Evolutionary conservation across 2,329 filamentous ascomycete genomes (phyloP).

Genomic region (Colletotrichum nymphaeae): DNA sequence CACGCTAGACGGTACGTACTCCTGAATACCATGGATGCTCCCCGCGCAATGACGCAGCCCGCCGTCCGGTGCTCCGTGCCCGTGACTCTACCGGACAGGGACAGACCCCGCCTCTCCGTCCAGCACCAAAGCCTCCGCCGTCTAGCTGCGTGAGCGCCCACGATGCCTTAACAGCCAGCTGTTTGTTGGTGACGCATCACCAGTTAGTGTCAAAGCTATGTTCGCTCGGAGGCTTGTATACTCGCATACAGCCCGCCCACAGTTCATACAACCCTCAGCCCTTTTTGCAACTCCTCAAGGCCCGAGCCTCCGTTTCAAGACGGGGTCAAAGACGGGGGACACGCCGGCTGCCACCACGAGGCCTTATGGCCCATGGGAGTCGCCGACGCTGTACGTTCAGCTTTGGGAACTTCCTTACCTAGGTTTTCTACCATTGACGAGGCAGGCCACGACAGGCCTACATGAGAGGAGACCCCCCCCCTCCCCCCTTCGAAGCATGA

Average conservation of each 20-base stretch:
- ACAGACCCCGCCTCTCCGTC: constrained; percentile 23
- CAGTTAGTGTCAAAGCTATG: neutral
- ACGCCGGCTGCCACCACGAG: constrained; percentile 8
- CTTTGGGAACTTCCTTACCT: neutral
- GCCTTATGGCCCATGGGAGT: neutral
- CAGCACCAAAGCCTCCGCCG: constrained; percentile 1
- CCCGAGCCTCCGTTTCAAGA: constrained; percentile 34
- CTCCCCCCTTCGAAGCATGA: neutral
- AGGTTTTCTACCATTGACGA: neutral
- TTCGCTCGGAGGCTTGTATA: neutral
- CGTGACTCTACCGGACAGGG: constrained; percentile 11
- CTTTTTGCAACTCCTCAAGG: neutral
- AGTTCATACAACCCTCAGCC: constrained; percentile 1
- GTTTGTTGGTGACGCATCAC: neutral
- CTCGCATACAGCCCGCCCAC: neutral
- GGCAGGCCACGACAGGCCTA: neutral
- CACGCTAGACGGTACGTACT: neutral
- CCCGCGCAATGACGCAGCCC: constrained; percentile 32
- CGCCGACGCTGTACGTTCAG: neutral
- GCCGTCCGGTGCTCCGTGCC: constrained; percentile 28
- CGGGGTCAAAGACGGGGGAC: neutral
- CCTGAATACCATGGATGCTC: neutral
- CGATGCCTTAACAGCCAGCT: neutral
- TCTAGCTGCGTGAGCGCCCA: neutral
- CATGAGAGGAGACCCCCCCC: neutral